Base-by-base conservation (phyloP, 169 alveolate species). In the Babesia bigemina region DNA sequence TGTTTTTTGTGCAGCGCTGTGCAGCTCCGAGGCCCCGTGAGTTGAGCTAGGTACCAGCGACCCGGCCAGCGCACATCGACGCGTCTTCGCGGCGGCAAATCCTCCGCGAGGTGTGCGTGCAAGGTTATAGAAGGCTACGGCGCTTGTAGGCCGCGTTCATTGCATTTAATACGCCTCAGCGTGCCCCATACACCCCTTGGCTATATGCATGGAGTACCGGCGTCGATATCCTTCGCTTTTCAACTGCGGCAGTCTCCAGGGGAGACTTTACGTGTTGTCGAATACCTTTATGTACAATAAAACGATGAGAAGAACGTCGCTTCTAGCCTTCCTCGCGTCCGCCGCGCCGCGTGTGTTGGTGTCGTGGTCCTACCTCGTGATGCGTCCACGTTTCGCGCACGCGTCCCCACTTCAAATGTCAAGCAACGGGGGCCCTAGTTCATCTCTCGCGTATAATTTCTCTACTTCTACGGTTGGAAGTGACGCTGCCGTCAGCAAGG, bases 321-420 rank as follows among this genome's bases (percentile, higher is more conserved):
- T 67, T 12, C 53, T 55, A 0, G 76, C 67, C 21, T 29, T 75
- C 14, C 70, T 75, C 13, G 70, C 67, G 7, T 67, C 84, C 33
- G 42, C 84, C 13, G 76, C 75, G 4, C 84, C 82, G 26, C 74
- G 84, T 19, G 53, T 75, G 10, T 47, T 75, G 12, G 28, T 75
- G 10, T 63, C 84, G 33, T 75, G 75, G 29, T 42, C 84, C 16
- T 75, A 50, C 26, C 4, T 75, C 42, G 22, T 75, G 16, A 0
- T 36, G 11, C 14, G 84, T 8, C 45, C 48, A 13, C 39, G 63
- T 4, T 26, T 55, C 19, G 84, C 63, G 1, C 59, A 66, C 24
- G 45, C 65, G 6, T 52, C 66, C 52, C 16, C 63, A 10, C 11
- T 47, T 8, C 62, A 59, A n/a, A 16, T 7, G 16, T n/a, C 76